Evolutionary conservation across 306 rosid species (phyloP).

Genomic region (Myrica gale): DNA sequence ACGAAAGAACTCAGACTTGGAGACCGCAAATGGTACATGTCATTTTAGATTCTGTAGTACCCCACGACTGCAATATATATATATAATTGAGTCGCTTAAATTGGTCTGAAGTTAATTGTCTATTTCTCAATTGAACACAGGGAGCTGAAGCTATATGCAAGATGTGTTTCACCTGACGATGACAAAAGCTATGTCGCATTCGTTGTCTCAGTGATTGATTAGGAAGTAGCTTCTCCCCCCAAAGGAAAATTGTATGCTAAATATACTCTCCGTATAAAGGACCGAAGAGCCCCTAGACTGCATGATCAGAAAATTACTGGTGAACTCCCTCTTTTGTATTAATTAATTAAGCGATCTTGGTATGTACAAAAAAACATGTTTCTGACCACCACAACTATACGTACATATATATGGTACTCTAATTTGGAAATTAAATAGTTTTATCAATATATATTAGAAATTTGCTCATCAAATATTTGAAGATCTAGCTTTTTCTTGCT

Average conservation of each 20-base stretch:
- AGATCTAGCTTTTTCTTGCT: too few species aligned
- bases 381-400: too few species aligned
- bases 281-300: too few species aligned
- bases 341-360: not conserved
- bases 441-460: too few species aligned
- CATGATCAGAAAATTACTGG: not conserved
- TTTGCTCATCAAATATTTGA: too few species aligned
- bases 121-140: not conserved
- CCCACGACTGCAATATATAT: not conserved
- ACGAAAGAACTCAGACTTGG: not conserved
- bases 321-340: not conserved
- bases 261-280: not conserved
- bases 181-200: not conserved
- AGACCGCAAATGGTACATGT: constrained; percentile 9
- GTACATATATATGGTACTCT: too few species aligned
- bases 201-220: not conserved
- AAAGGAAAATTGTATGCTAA: constrained; percentile 1
- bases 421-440: too few species aligned
- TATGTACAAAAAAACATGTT: not conserved
- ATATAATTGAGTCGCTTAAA: not conserved
- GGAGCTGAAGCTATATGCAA: not conserved
- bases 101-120: too few species aligned
- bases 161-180: not conserved
- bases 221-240: not conserved
- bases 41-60: too few species aligned